Conservation (phyloP, 2,329 filamentous ascomycete genomes). For the Ascochyta fabae region DNA sequence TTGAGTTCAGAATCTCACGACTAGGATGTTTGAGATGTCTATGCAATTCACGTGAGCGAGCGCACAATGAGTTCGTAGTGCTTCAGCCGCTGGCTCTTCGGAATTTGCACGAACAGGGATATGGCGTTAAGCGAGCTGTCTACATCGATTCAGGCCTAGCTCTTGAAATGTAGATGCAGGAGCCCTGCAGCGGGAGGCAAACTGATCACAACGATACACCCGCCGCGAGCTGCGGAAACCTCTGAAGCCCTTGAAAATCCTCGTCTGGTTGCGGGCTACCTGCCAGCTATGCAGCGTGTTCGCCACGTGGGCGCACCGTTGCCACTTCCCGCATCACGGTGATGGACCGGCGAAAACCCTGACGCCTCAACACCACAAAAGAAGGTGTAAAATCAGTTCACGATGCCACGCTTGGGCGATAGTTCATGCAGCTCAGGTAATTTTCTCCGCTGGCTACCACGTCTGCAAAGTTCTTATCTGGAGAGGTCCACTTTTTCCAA, state of each 20-base stretch:
- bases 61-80: constrained; percentile 1
- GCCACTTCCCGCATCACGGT: constrained; percentile 4
- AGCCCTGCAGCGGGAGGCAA: background rate
- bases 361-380: constrained; percentile 7
- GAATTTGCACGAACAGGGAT: constrained; percentile 16
- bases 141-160: background rate
- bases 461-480: constrained; percentile 8
- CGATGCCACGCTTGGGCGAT: constrained; percentile 1
- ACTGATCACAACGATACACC: background rate
- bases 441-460: constrained; percentile 13
- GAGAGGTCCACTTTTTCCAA: constrained; percentile 10
- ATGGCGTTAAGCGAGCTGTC: background rate
- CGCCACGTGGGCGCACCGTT: constrained; percentile 4
- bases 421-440: background rate
- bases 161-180: background rate
- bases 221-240: background rate
- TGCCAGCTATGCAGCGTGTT: background rate
- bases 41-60: constrained; percentile 9
- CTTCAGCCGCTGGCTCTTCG: background rate
- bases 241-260: background rate
- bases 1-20: too few species aligned
- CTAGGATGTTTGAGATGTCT: too few species aligned
- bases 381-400: background rate
- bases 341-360: constrained; percentile 11
- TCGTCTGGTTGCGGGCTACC: background rate